Conservation (phyloP, 2,329 filamentous ascomycete species). For the Ustulina deusta region DNA sequence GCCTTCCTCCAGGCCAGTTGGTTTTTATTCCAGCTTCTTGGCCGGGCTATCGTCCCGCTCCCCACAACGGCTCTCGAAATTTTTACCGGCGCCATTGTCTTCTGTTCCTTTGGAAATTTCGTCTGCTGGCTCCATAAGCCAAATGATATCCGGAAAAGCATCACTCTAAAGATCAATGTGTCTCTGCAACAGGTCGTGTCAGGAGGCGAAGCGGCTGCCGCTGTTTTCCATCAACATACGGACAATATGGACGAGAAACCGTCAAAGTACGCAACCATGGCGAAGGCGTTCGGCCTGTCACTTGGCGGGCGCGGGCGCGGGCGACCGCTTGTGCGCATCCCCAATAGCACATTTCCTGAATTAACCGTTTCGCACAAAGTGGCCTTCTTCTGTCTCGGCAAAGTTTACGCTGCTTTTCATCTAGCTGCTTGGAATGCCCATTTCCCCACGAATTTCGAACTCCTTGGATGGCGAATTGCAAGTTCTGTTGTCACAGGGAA, state of each 20-base stretch:
- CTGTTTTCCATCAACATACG: neutral
- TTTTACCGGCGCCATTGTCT: neutral
- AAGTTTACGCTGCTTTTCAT: constrained; percentile 1
- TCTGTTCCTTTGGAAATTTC: neutral
- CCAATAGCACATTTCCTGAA: neutral
- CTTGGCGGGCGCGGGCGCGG: no score
- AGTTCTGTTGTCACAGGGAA: neutral
- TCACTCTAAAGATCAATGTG: neutral
- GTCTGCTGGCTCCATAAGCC: neutral
- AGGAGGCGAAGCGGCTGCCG: neutral
- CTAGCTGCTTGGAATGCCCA: constrained; percentile 1
- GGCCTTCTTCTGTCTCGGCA: constrained; percentile 6
- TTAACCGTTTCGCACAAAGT: neutral
- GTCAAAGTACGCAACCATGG: no score
- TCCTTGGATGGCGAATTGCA: constrained; percentile 1
- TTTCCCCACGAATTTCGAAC: constrained; percentile 11
- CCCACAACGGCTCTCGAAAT: neutral
- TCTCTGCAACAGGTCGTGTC: neutral
- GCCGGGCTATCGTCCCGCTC: neutral
- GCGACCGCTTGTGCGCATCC: neutral
- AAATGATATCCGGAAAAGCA: neutral
- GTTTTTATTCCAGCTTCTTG: constrained; percentile 3
- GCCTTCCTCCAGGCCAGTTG: neutral
- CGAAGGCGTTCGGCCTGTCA: neutral
- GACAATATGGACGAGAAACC: no score